Base-by-base conservation (phyloP, 345 rosid genomes). In the Moringa oleifera region DNA sequence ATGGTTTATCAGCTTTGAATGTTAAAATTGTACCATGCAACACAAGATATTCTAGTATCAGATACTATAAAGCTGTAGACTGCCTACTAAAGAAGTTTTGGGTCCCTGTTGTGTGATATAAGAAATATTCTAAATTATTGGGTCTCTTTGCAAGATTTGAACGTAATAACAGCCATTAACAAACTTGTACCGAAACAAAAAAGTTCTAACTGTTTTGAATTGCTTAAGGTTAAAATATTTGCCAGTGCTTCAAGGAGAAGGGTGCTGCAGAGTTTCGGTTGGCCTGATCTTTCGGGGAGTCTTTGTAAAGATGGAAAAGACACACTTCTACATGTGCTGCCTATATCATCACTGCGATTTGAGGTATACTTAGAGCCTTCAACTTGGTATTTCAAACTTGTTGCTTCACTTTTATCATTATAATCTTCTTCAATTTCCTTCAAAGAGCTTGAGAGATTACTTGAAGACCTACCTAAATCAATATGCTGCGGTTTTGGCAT, bases 251-350 rank as follows among this genome's bases (percentile, higher is more conserved):
- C 91, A 31, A 78, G 91, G 75, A 77, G 85, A 64, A 51, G 81
- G 68, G 74, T 86, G 73, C 67, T 89, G 75, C 73, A 83, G 55
- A 80, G 89, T 56, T 85, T 83, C 59, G 79, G 74, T 53, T 86
- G 91, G 88, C 81, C 86, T 71, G 91, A 89, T 46, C 80, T 86
- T 16, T 80, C 86, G 0, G 63, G 69, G 47, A 80, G 72, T 74
- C 88, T 89, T 55, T 81, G 75, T 66, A 65, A 72, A 11, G 81
- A 85, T 78, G 89, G 87, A 63, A 79, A 77, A 52, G 81, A 76
- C 55, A 83, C 96, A 20, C 62, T 65, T 76, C 86, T 89, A 50
- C 91, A 89, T 74, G 91, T 89, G 63, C 71, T 85, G 63, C 91
- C 93, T 25, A 81, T 89, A 66, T 84, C 93, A 58, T 76, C 85